phyloP scores from a whole-genome alignment of 306 rosid species.

The Vigna hirtella region DNA sequence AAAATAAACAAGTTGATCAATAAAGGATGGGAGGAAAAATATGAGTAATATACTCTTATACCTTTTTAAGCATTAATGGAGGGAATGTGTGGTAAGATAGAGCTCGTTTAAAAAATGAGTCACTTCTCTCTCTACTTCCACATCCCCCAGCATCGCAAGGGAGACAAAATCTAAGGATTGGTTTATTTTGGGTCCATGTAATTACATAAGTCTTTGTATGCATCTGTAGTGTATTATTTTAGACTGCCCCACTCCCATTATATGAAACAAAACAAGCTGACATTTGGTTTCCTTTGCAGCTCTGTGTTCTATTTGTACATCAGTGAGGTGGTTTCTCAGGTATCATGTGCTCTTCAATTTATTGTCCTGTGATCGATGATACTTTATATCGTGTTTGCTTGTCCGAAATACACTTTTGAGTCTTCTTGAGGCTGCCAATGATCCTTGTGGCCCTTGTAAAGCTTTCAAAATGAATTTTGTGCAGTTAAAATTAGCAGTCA shows the following conservation, averaged over 20 bases:
- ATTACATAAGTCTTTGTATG: background rate
- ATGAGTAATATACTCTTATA: background rate
- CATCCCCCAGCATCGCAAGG: background rate
- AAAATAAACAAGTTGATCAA: conserved; percentile 25
- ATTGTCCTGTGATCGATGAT: conserved; percentile 21
- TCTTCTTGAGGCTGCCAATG: conserved; percentile 34
- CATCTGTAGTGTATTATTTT: no score
- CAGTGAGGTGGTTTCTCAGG: conserved; percentile 87
- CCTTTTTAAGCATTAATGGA: background rate
- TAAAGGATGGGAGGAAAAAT: background rate
- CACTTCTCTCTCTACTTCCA: background rate
- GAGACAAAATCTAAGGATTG: background rate
- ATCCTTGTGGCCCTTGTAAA: conserved; percentile 24
- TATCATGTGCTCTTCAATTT: conserved; percentile 45
- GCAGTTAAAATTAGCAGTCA: conserved; percentile 2
- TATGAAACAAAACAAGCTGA: conserved; percentile 19
- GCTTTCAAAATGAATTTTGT: conserved; percentile 27
- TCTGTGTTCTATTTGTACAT: conserved; percentile 72
- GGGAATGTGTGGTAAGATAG: background rate
- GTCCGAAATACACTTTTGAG: conserved; percentile 17
- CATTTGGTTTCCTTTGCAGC: conserved; percentile 56
- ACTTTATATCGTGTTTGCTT: conserved; percentile 17
- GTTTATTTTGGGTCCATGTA: background rate
- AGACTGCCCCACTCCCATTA: no score
- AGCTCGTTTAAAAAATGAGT: background rate